Base-by-base conservation (phyloP, 352 stramenopile species). In the Phytopythium vexans region DNA sequence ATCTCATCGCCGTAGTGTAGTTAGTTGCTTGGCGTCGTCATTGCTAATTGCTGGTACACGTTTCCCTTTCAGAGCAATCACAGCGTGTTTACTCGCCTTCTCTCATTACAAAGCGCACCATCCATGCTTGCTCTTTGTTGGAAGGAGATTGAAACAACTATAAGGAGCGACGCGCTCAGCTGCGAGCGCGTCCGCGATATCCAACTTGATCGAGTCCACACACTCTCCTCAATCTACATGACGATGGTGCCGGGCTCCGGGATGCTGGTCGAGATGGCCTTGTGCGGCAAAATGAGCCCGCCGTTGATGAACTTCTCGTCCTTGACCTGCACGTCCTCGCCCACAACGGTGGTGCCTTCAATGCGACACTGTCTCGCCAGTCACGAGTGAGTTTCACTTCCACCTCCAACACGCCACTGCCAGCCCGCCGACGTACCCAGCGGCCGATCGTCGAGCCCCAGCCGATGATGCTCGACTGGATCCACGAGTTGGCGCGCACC, bases 241-340 rank as follows among this genome's bases (percentile, higher is more conserved):
- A 95, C 82, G 56, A 95, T 95, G 39, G 82, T 95, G 49, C 86
- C 86, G 35, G 82, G 81, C 52, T 94, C 85, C 2, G 80, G 82
- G 40, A 92, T 91, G 61, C 79, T 92, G 44, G 79, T 66, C 6
- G 86, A 94, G 65, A 95, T 94, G 62, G 81, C 82, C 56, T 94
- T 94, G 67, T 95, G 86, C 39, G 86, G 86, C 50, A 95, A 57
- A 58, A 95, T 89, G 61, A 95, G 78, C 16, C 78, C 83, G 37
- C 86, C 86, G 54, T 95, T 94, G 66, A 95, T 91, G 64, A 86
- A 93, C 65, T 89, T 88, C 51, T 94, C 86, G 54, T 94, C 84
- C 58, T 92, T 92, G 35, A 94, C 79, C 58, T 92, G 79, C 47
- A 95, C 86, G 38, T 95, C 86, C 52, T 95, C 86, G 15, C 86